Evolutionary conservation across 441 rosid genomes (phyloP).

Genomic region (Adansonia madagascariensis): DNA sequence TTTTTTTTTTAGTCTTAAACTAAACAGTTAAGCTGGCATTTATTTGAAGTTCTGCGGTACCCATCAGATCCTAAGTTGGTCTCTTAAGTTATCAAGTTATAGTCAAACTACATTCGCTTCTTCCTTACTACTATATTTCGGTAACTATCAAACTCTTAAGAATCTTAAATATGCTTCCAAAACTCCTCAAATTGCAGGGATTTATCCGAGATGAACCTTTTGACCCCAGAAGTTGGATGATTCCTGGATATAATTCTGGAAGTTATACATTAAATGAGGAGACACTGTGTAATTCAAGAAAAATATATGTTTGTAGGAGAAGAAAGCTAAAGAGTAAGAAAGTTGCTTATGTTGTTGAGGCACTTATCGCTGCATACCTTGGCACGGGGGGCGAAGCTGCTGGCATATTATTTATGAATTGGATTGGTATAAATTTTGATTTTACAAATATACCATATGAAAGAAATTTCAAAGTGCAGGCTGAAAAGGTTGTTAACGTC

Average conservation of each 20-base stretch:
- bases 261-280: slow-evolving; percentile 44
- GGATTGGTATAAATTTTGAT: slow-evolving; percentile 75
- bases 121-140: background rate
- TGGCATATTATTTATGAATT: slow-evolving; percentile 58
- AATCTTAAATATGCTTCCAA: background rate
- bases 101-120: background rate
- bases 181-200: slow-evolving; percentile 53
- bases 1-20: background rate
- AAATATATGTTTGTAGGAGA: slow-evolving; percentile 46
- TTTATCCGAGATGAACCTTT: slow-evolving; percentile 75
- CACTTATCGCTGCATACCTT: slow-evolving; percentile 80
- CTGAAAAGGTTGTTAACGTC: slow-evolving; percentile 55
- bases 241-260: slow-evolving; percentile 64
- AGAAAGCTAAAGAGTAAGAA: slow-evolving; percentile 61
- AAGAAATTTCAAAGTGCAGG: slow-evolving; percentile 36
- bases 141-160: background rate
- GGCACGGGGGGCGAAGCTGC: slow-evolving; percentile 76
- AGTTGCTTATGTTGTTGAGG: slow-evolving; percentile 87
- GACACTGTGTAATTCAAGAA: slow-evolving; percentile 38
- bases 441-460: slow-evolving; percentile 41
- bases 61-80: background rate
- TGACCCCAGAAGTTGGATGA: slow-evolving; percentile 70
- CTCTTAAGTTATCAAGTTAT: background rate
- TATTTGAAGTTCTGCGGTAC: background rate
- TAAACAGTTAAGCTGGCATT: background rate